These are phyloP conservation scores for Heliamphora pulchella DNA, from an alignment of 179 eudicot species.

Conservation along the genomic window DNA sequence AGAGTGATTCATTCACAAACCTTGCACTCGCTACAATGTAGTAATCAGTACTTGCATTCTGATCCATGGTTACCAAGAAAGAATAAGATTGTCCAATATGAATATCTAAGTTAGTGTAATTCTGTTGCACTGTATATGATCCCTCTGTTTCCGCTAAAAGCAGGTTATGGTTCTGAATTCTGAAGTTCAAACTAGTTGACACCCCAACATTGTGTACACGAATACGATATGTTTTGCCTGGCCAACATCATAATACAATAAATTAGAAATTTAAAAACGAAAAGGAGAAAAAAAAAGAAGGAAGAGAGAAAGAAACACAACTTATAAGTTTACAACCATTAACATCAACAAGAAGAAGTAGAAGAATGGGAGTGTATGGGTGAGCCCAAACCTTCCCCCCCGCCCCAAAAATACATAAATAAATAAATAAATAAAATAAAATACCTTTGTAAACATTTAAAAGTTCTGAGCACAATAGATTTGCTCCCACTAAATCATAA, in stretches of 20 bases:
- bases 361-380: too few relatives aligned
- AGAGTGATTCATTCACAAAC: constrained; percentile 66
- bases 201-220: constrained; percentile 85
- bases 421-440: too few relatives aligned
- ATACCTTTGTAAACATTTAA: too few relatives aligned
- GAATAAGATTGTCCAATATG: constrained; percentile 96
- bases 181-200: constrained; percentile 78
- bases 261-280: too few relatives aligned
- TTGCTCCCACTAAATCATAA: too few relatives aligned
- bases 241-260: neutral
- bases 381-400: too few relatives aligned
- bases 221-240: constrained; percentile 85
- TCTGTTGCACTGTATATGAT: constrained; percentile 60
- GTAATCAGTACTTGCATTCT: constrained; percentile 88
- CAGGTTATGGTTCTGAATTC: constrained; percentile 72
- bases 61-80: constrained; percentile 91
- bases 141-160: constrained; percentile 92
- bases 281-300: too few relatives aligned
- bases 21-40: constrained; percentile 93
- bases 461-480: too few relatives aligned
- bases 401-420: too few relatives aligned
- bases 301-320: too few relatives aligned
- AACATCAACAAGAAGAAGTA: too few relatives aligned
- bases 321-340: too few relatives aligned
- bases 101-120: constrained; percentile 65